A percentile compares a stretch with the other conserved stretches of the same genome.
Evolutionary conservation across 2,329 filamentous ascomycete genomes (phyloP).

Genomic region (Sclerotinia spermophila): DNA sequence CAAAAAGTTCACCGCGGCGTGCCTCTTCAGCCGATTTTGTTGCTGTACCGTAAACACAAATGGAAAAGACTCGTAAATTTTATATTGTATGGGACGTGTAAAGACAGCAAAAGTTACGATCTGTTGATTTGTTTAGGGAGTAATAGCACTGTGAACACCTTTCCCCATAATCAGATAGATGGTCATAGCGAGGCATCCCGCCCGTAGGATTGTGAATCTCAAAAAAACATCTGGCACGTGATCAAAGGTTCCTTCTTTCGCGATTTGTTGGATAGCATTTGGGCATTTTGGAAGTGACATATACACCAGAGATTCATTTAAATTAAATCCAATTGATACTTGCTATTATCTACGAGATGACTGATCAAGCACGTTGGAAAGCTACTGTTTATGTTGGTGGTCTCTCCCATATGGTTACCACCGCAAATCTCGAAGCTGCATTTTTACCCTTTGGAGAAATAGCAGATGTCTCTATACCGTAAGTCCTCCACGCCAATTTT

Average conservation of each 20-base stretch:
- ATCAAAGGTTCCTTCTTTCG: not conserved
- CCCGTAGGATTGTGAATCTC: constrained; percentile 4
- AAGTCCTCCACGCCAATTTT: constrained; percentile 19
- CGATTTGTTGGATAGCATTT: not conserved
- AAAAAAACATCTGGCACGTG: constrained; percentile 13
- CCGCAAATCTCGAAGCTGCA: constrained; percentile 74
- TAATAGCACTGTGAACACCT: constrained; percentile 20
- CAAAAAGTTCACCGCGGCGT: constrained; percentile 10
- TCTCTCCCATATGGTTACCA: constrained; percentile 73
- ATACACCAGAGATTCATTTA: not conserved
- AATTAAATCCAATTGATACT: not conserved
- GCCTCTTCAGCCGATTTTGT: constrained; percentile 1
- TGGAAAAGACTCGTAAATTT: not conserved
- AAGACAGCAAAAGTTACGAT: not conserved
- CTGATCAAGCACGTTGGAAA: constrained; percentile 79
- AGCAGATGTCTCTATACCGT: constrained; percentile 79
- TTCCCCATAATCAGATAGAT: constrained; percentile 20
- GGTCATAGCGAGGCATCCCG: constrained; percentile 16
- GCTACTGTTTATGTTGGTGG: constrained; percentile 91
- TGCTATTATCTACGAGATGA: constrained; percentile 53
- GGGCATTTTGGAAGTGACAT: not conserved
- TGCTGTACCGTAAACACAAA: not conserved
- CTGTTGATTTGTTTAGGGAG: constrained; percentile 14
- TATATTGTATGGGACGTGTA: constrained; percentile 1
- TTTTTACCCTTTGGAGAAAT: constrained; percentile 98